Percentiles rank a stretch among this genome's conserved stretches.
phyloP scores from a whole-genome alignment of 148 eudicot genomes.

The Simmondsia chinensis region DNA sequence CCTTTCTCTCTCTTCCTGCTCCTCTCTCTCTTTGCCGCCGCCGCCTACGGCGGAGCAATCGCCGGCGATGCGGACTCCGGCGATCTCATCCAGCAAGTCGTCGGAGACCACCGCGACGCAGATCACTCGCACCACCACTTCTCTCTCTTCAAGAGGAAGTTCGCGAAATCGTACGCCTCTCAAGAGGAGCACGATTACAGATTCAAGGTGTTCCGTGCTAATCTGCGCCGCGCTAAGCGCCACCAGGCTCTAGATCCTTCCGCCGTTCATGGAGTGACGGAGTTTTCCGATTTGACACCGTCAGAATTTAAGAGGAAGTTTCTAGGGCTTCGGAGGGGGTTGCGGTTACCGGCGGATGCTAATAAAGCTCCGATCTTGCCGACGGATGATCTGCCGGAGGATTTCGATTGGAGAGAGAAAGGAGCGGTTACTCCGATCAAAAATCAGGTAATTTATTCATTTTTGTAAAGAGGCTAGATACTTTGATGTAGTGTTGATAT shows the following conservation, averaged over 20 bases:
- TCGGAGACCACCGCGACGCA: conserved; percentile 8
- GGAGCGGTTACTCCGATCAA: conserved; percentile 59
- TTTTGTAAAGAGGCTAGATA: too few relatives aligned
- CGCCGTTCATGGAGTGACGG: conserved; percentile 59
- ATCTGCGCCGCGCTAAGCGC: conserved; percentile 39
- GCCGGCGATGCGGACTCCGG: conserved; percentile 13
- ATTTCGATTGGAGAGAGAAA: conserved; percentile 54
- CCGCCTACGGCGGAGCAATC: conserved; percentile 2
- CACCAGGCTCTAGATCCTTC: conserved; percentile 49
- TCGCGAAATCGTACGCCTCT: conserved; percentile 32
- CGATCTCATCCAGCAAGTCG: conserved; percentile 34
- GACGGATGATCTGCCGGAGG: conserved; percentile 30
- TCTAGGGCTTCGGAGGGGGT: conserved; percentile 25
- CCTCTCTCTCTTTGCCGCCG: conserved; percentile 22
- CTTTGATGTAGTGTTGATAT: too few relatives aligned
- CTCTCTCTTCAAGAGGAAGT: conserved; percentile 39
- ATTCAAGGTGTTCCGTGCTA: conserved; percentile 42
- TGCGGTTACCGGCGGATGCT: conserved; percentile 42
- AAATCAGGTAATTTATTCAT: conserved; percentile 28
- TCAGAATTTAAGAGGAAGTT: conserved; percentile 33
- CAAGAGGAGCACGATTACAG: conserved; percentile 54
- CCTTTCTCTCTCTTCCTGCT: conserved; percentile 24
- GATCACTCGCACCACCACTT: conserved; percentile 44
- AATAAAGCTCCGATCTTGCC: conserved; percentile 39
- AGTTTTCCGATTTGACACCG: conserved; percentile 46